Evolutionary conservation across 2,329 filamentous ascomycete species (phyloP).

Genomic region (Beauveria sp.): DNA sequence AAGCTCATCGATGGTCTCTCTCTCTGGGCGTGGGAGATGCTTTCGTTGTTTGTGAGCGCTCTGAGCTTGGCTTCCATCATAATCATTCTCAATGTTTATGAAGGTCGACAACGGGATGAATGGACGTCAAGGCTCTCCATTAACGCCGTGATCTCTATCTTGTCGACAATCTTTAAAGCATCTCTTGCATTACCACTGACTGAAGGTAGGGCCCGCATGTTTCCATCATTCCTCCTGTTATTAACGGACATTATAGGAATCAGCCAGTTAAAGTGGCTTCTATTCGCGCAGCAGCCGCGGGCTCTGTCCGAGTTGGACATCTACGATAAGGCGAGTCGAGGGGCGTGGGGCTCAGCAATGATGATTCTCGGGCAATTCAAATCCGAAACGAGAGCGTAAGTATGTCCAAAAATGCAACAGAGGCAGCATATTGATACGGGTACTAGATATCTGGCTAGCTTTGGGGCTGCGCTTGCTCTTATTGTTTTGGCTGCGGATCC

Average conservation of each 20-base stretch:
- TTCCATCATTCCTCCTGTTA: background rate
- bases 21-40: conserved; percentile 1
- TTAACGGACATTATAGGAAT: background rate
- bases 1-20: background rate
- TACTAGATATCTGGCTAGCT: conserved; percentile 2
- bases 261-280: conserved; percentile 6
- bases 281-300: background rate
- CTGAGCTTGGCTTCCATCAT: conserved; percentile 1
- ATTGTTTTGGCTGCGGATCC: background rate
- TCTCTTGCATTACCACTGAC: conserved; percentile 1
- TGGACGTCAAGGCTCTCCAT: background rate
- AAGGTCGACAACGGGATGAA: background rate
- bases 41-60: background rate
- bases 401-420: background rate
- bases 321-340: conserved; percentile 1
- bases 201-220: background rate
- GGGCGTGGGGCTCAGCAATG: background rate
- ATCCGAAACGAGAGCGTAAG: background rate
- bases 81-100: background rate
- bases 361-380: background rate
- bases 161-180: conserved; percentile 1
- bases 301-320: background rate
- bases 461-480: background rate
- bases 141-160: background rate
- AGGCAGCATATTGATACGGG: background rate